Evolutionary conservation across 371 early-diverging fungal genomes (phyloP), one percentile per base, ranked within the genome.

Genomic region (Rhizopus delemar): DNA sequence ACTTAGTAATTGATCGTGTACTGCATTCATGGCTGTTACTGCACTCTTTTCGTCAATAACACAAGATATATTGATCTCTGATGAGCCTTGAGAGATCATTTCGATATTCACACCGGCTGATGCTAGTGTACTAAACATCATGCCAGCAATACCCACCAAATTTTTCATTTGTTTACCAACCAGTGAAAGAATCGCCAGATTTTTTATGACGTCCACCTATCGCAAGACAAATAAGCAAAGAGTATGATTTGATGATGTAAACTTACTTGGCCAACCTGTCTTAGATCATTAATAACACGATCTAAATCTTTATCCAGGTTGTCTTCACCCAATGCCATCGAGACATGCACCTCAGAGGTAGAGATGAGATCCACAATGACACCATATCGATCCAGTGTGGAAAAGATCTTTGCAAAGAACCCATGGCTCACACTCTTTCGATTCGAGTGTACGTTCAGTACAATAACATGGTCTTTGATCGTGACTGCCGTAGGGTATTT

Each of bases 1-100:
- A 52, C 69, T 69, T 35, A 69, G 57, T 22, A 92, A 63, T 48
- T 79, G 84, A 16, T 91, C 92, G 60, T 98, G 99, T 12, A 97
- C 89, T 29, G 90, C 94, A 35, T 87, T 82, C 73, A 98, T 78
- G 9, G 99, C 99, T 0, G 66, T 69, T 0, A 81, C 60, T 0
- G 93, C 88, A 51, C 82, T 79, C n/a, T 64, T 52, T 62, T 89
- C 89, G 33, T 86, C 85, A 68, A 97, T 93, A 7, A 99, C 97
- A 66, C 99, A 99, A 39, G 93, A 93, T 54, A 98, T 96, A 69
- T 97, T 98, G 73, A 97, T 97, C 77, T 98, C 98, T 2, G 90
- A 90, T 11, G 96, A 91, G 43, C 99, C 98, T 77, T 98, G 98
- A 8, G 94, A 94, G 62, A 98, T 96, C 95, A 98, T 99, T 73